A percentile compares a stretch with the other conserved stretches of the same genome.
Evolutionary conservation across 441 rosid species (phyloP).

Genomic region (Populus trichocarpa): DNA sequence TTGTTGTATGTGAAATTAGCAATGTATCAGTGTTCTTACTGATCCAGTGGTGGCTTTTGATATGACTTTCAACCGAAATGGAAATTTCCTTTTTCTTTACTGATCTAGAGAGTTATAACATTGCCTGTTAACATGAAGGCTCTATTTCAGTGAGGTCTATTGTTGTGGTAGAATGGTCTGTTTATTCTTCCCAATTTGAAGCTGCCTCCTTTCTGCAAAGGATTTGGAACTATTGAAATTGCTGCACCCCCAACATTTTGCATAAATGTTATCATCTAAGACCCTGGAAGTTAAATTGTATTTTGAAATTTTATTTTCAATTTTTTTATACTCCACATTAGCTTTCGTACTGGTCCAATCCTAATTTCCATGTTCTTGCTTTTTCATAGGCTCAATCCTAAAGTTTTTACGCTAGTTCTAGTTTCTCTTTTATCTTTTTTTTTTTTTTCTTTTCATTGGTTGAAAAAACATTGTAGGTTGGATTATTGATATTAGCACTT

Average conservation of each 20-base stretch:
- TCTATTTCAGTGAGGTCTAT: not conserved
- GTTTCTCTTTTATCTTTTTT: not conserved
- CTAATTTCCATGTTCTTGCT: not conserved
- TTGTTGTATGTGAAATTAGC: not conserved
- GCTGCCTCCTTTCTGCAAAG: no score
- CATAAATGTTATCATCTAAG: no score
- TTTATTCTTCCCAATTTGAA: not conserved
- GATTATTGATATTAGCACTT: conserved; percentile 1
- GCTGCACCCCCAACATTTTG: not conserved
- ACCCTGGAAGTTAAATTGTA: no score
- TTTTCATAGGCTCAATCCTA: not conserved
- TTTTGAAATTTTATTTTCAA: no score
- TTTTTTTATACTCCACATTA: no score
- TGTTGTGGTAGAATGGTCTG: not conserved
- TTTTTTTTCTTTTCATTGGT: not conserved
- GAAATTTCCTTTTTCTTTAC: not conserved
- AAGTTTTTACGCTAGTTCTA: not conserved
- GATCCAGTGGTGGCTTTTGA: no score
- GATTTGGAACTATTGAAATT: not conserved
- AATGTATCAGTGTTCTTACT: not conserved
- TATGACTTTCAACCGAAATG: not conserved
- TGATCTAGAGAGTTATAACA: not conserved
- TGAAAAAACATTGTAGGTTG: not conserved
- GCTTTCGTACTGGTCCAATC: not conserved
- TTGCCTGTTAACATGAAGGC: not conserved